Evolutionary conservation across 2,329 filamentous ascomycete species (phyloP), one percentile per base, ranked within the genome.

Genomic region (Ceratocystis harringtonii): DNA sequence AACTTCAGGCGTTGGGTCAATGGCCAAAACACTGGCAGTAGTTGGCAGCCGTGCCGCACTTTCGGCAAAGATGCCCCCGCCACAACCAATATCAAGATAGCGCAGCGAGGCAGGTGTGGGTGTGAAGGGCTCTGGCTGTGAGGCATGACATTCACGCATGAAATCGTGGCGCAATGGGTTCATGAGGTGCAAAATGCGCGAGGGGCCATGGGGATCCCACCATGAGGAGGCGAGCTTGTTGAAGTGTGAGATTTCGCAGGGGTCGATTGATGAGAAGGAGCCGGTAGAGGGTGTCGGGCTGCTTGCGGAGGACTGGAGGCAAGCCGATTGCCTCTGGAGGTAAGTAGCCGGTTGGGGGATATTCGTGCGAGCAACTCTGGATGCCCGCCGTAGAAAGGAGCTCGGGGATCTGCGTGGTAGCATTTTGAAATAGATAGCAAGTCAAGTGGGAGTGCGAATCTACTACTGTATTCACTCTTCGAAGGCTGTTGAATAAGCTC

Each of bases 161-260:
- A 97, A 97, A 76, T 91, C 86, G 77, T 97, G 92, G 43, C 94
- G 91, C 58, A 96, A 84, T 1, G 94, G 94, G 77, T 99, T 97
- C 92, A 99, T 97, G 70, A 96, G 86, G 76, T 99, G 94, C 1
- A 99, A 84, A 67, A 96, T 85, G 48, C 92, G 85, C 3, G 91
- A 96, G 5, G 92, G 87, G 63, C 94, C 94, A 73, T 96, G 86
- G 1, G 92, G 89, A 76, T 97, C 92, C 94, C 94, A 99, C 94
- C 94, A 99, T 71, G 87, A 87, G 69, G 89, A 89, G 69, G 94
- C 94, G 72, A 99, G 89, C 69, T 85, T 85, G 72, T 91, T 91
- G 82, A 99, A 99, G 79, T 99, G 94, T 19, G 88, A 89, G 69
- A 99, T 84, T 78, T 99, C 92, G 70, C 87, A 84, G 64, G 89